Evolutionary conservation across 1,284 basidiomycete species (phyloP), one percentile per base, ranked within the genome.

Genomic region (Schizophyllum amplum): DNA sequence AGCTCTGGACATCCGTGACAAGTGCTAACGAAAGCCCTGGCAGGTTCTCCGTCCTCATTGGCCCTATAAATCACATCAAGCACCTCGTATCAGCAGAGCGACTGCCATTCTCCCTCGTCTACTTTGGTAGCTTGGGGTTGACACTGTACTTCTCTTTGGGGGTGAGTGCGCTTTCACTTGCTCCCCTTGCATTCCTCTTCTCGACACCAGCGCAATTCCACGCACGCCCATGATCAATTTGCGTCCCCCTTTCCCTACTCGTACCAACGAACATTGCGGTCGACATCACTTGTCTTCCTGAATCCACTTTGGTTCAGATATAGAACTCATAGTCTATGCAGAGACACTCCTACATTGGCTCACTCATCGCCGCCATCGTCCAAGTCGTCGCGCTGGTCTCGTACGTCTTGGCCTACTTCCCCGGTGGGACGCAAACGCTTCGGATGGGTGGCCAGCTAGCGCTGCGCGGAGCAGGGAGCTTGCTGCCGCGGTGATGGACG

Each of bases 401-500:
- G 13, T 98, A 97, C 66, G 80, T 97, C 7, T 76, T 92, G 17
- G 92, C 93, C 0, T 97, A 96, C 72, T 96, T 95, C 72, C 92
- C 93, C 3, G 93, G 93, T 11, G 93, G 89, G 7, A 78, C 77
- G 15, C 82, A 86, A 60, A 94, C 93, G 0, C 76, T 95, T 33
- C 82, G 90, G 24, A 84, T 94, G 65, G 92, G 92, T 13, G 85
- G 86, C 17, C 86, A 88, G 60, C 82, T 95, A 71, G 86, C 88
- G 1, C 71, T 95, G 21, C 83, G 92, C 48, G 87, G 92, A 4
- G 92, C 90, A 49, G 82, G 87, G 33, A 90, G 78, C 62, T 72
- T 94, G 6, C 75, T 95, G 24, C 92, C 93, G 11, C 74, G 91
- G 65, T 93, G 67, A 72, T 42, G 2, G 33, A 42, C 17, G 33